Conservation (phyloP, 768 basidiomycete species). For the Tricholoma saponaceum region DNA sequence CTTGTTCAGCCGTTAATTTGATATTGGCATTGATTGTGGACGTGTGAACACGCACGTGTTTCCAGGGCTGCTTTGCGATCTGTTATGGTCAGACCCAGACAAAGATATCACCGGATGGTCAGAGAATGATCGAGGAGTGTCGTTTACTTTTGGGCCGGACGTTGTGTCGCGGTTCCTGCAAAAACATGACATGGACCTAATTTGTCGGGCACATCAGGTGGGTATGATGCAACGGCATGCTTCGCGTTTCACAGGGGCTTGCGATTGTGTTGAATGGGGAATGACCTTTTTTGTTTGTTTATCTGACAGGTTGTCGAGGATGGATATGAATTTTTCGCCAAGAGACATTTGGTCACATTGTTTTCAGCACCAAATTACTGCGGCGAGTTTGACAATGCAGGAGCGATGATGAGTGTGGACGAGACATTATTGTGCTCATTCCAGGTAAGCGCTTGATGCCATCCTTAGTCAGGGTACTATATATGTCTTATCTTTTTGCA, state of each 20-base stretch:
- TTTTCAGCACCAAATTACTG: conserved; percentile 97
- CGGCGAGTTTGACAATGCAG: conserved; percentile 98
- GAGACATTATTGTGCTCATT: conserved; percentile 97
- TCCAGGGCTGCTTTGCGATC: conserved; percentile 87
- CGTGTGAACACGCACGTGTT: conserved; percentile 1
- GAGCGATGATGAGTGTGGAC: conserved; percentile 99
- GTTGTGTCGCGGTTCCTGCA: conserved; percentile 97
- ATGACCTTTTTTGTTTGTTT: conserved; percentile 3
- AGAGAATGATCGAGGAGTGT: conserved; percentile 98
- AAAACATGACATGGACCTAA: conserved; percentile 99
- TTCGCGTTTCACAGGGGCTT: neutral
- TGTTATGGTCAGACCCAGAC: conserved; percentile 99
- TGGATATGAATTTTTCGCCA: conserved; percentile 98
- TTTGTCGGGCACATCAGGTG: conserved; percentile 97
- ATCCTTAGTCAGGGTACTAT: neutral
- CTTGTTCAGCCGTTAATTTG: neutral
- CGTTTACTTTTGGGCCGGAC: conserved; percentile 98
- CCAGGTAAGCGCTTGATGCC: conserved; percentile 56
- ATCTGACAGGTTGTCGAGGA: conserved; percentile 86
- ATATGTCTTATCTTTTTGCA: conserved; percentile 23
- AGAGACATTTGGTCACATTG: conserved; percentile 92
- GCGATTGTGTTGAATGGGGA: neutral
- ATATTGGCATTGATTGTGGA: neutral
- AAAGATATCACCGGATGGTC: conserved; percentile 99
- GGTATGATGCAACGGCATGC: conserved; percentile 20